phyloP scores from a whole-genome alignment of 2,329 filamentous ascomycete species.

The Clonostachys rosea region DNA sequence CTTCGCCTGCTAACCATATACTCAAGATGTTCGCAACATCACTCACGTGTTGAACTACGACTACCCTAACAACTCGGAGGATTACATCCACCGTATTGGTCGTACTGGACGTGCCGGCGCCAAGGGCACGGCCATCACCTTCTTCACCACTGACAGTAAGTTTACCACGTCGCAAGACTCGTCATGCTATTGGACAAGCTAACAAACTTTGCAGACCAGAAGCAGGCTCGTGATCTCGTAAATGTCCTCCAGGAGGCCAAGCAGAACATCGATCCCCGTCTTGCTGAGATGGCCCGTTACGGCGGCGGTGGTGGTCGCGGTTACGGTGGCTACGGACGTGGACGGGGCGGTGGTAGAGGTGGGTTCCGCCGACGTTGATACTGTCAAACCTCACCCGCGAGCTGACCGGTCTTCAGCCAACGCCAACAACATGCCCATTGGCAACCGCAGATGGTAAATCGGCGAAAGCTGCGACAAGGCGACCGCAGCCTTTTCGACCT shows the following conservation, averaged over 20 bases:
- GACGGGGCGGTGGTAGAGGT: slow-evolving; percentile 50
- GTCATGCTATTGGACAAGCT: slow-evolving; percentile 13
- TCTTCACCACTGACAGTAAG: slow-evolving; percentile 99
- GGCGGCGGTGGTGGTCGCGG: slow-evolving; percentile 74
- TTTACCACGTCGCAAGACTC: slow-evolving; percentile 17
- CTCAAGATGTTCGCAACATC: slow-evolving; percentile 99
- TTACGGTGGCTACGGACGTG: slow-evolving; percentile 67
- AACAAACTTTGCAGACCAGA: slow-evolving; percentile 60
- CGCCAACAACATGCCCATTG: slow-evolving; percentile 45
- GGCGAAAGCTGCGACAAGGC: neutral
- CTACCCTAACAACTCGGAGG: slow-evolving; percentile 98
- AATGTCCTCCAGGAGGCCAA: slow-evolving; percentile 91
- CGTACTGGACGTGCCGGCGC: slow-evolving; percentile 94
- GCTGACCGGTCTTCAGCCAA: slow-evolving; percentile 33
- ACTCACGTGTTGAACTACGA: slow-evolving; percentile 99
- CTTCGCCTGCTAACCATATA: slow-evolving; percentile 70
- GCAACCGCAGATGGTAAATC: slow-evolving; percentile 46
- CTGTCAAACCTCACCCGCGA: slow-evolving; percentile 18
- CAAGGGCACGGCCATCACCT: slow-evolving; percentile 92
- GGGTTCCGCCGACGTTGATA: slow-evolving; percentile 29
- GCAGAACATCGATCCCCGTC: slow-evolving; percentile 94
- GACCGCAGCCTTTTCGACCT: no score
- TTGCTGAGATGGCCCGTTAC: slow-evolving; percentile 93
- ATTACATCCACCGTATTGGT: slow-evolving; percentile 96
- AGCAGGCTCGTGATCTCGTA: slow-evolving; percentile 95